Conservation (phyloP, 2,329 filamentous ascomycete genomes). For the Dothiorella sarmentorum region DNA sequence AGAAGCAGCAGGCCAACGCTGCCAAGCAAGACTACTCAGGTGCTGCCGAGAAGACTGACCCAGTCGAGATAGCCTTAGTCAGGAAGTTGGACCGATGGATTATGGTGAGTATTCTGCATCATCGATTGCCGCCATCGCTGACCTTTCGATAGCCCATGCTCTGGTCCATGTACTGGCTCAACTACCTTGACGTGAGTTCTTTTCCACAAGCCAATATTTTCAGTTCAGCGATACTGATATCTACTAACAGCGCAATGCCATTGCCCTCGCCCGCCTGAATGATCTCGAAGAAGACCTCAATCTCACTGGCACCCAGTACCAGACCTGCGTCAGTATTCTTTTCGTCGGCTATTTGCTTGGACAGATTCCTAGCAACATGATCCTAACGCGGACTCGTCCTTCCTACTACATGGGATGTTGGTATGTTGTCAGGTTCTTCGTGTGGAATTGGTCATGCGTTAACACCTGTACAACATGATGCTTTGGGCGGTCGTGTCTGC, state of each 20-base stretch:
- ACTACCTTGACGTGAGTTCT: constrained; percentile 30
- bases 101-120: constrained; percentile 26
- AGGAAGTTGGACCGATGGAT: constrained; percentile 32
- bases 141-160: background rate
- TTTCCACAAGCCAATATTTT: constrained; percentile 37
- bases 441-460: constrained; percentile 20
- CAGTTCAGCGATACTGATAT: constrained; percentile 27
- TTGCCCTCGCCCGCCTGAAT: constrained; percentile 24
- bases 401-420: constrained; percentile 19
- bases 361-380: constrained; percentile 18
- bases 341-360: constrained; percentile 24
- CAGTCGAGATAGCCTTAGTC: constrained; percentile 33
- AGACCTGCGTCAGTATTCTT: constrained; percentile 29
- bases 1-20: constrained; percentile 18
- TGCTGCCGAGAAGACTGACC: constrained; percentile 34
- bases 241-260: constrained; percentile 22
- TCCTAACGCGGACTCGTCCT: constrained; percentile 15
- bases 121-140: background rate
- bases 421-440: constrained; percentile 1
- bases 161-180: constrained; percentile 19
- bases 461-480: constrained; percentile 43
- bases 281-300: constrained; percentile 27
- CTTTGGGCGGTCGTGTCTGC: constrained; percentile 50
- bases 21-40: constrained; percentile 35
- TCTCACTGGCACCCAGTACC: constrained; percentile 33